Conservation (phyloP, 2,329 filamentous ascomycete species). For the Aspergillus sp. region DNA sequence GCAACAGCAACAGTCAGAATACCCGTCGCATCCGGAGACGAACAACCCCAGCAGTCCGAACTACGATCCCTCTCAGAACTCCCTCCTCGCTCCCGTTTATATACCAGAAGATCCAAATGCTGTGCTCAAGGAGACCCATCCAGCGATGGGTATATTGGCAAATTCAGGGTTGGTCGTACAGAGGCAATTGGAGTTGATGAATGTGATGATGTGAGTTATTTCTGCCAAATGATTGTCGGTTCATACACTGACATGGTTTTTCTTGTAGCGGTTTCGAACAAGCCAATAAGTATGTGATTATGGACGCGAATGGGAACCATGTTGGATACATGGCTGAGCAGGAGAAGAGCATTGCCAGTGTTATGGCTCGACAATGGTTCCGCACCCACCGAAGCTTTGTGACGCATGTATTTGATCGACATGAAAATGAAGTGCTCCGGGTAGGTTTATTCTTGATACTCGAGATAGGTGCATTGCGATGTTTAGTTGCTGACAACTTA, state of each 20-base stretch:
- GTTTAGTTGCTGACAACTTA: constrained; percentile 15
- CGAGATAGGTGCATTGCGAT: too few relatives aligned
- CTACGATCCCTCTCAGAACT: constrained; percentile 37
- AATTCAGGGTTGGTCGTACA: constrained; percentile 61
- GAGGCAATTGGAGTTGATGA: constrained; percentile 62
- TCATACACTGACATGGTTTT: background rate
- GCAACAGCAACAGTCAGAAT: constrained; percentile 2
- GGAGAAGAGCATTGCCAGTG: constrained; percentile 54
- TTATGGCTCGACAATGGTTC: constrained; percentile 56
- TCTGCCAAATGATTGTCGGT: too few relatives aligned
- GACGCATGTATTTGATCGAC: constrained; percentile 59
- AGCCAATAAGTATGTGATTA: constrained; percentile 61
- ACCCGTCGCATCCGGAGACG: constrained; percentile 5
- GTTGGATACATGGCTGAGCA: constrained; percentile 62
- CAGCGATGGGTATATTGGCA: constrained; percentile 52
- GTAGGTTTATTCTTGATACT: constrained; percentile 20
- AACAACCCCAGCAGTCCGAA: constrained; percentile 31
- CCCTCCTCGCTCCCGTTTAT: constrained; percentile 55
- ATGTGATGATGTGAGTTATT: constrained; percentile 49
- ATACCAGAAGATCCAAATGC: constrained; percentile 58
- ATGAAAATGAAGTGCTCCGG: constrained; percentile 56
- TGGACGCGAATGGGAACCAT: constrained; percentile 60
- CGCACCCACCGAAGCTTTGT: constrained; percentile 61
- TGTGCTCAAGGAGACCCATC: constrained; percentile 55
- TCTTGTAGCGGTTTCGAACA: constrained; percentile 55